A percentile compares a stretch with the other conserved stretches of the same genome.
Conservation (phyloP, 495 filamentous ascomycete species). For the Penicillium longicatenatum region DNA sequence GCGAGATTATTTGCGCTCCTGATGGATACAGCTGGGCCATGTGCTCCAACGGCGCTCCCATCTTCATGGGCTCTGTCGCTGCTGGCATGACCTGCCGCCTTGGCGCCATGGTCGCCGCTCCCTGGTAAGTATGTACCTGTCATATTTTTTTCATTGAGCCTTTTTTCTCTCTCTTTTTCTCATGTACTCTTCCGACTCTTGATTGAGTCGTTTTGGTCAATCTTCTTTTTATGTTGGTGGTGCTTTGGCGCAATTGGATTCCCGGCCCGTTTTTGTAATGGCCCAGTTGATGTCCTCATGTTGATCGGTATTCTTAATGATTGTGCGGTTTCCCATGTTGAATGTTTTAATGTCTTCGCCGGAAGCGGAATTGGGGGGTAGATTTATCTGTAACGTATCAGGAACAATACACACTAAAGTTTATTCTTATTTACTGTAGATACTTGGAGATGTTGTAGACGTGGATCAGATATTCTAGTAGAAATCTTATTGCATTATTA, state of each 20-base stretch:
- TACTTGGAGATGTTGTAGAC: too few relatives aligned
- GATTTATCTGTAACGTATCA: conserved; percentile 1
- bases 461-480: not conserved
- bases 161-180: not conserved
- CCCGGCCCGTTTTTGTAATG: not conserved
- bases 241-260: conserved; percentile 7
- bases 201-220: conserved; percentile 7
- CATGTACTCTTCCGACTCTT: conserved; percentile 4
- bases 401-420: conserved; percentile 1
- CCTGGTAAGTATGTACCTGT: conserved; percentile 10
- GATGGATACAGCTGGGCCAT: conserved; percentile 42
- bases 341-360: not conserved
- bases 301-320: conserved; percentile 24
- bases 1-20: conserved; percentile 40
- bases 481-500: not conserved
- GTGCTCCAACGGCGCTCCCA: conserved; percentile 34
- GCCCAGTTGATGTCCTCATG: conserved; percentile 18
- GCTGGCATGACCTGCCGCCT: conserved; percentile 40
- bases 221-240: conserved; percentile 1
- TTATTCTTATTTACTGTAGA: not conserved
- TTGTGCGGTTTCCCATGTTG: not conserved
- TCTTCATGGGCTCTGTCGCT: conserved; percentile 46
- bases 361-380: not conserved
- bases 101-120: conserved; percentile 30
- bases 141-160: not conserved